These are phyloP conservation scores for Clitoria ternatea DNA, from an alignment of 306 rosid genomes.

Conservation along the genomic window DNA sequence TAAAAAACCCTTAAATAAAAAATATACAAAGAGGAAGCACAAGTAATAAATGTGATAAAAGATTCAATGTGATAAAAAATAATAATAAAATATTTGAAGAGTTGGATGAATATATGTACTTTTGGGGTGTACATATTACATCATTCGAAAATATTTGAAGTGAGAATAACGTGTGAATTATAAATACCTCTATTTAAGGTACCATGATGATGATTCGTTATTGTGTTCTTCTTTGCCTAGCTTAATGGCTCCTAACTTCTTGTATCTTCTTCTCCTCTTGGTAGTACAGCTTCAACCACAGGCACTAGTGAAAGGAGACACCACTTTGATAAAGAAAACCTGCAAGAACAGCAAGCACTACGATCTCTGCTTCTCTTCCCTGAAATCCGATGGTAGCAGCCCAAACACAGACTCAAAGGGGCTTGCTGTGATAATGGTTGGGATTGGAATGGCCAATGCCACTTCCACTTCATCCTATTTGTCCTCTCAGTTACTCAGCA, in stretches of 20 bases:
- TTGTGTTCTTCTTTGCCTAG: background rate
- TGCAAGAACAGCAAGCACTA: constrained; percentile 65
- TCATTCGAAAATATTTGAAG: too few relatives aligned
- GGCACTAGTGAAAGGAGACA: constrained; percentile 36
- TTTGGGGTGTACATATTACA: too few relatives aligned
- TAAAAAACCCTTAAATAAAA: too few relatives aligned
- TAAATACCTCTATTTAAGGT: background rate
- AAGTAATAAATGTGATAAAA: too few relatives aligned
- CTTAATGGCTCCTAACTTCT: constrained; percentile 30
- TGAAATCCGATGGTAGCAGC: constrained; percentile 61
- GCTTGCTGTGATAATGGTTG: constrained; percentile 59
- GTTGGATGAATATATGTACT: too few relatives aligned
- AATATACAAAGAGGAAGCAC: too few relatives aligned
- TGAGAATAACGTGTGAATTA: too few relatives aligned
- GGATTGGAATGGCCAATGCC: constrained; percentile 53
- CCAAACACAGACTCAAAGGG: constrained; percentile 58
- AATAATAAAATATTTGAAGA: too few relatives aligned
- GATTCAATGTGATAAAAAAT: too few relatives aligned
- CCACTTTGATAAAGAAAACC: constrained; percentile 51
- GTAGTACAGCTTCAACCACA: background rate
- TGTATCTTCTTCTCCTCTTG: constrained; percentile 28
- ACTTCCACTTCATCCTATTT: constrained; percentile 64
- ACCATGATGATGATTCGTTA: background rate
- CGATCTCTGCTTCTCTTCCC: constrained; percentile 57
- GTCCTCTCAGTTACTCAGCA: constrained; percentile 44